Base-by-base conservation (phyloP, 257 asterid species). In the Asclepias syriaca region DNA sequence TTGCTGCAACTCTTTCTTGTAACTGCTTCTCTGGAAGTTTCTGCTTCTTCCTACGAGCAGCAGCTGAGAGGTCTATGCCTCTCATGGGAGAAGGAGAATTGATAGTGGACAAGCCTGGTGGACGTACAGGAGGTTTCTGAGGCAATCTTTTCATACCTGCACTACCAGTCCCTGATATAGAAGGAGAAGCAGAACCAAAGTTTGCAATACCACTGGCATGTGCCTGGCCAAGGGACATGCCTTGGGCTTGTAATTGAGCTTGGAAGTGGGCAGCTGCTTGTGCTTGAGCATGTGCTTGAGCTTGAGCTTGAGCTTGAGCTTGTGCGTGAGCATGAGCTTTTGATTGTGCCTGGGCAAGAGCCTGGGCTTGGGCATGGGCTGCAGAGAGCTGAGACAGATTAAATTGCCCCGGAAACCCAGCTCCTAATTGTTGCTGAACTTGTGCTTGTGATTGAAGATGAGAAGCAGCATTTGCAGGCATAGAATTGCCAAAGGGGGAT, bases 11-110 rank as follows among this genome's bases (percentile, higher is more conserved):
- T 83, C 89, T 84, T 81, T 95, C 99, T 19, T 95, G 97, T 48
- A 92, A 81, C 50, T 92, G 91, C 78, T 92, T 95, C 84, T 95
- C 99, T 0, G 98, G 97, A 59, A 89, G 96, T 88, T 90, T 95
- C 87, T 95, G 99, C 82, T 95, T 95, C 80, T 95, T 95, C 85
- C 84, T 82, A 21, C 96, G 88, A 58, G 98, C 94, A 72, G 99
- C 93, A 29, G 96, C 91, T 0, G 96, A 78, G 73, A 90, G 83
- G 3, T 92, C 97, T 91, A 90, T 88, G 15, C 81, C 79, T 73
- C 96, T 86, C 96, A 95, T 73, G 1, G 96, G 97, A 60, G 98
- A 87, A 74, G 79, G 79, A 3, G 82, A 63, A 53, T 83, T 85
- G 50, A 89, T 68, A 51, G 84, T 74, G 10, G 85, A 66, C 49